Evolutionary conservation across 345 rosid genomes (phyloP), one percentile per base, ranked within the genome.

Genomic region (Trapa incisa): DNA sequence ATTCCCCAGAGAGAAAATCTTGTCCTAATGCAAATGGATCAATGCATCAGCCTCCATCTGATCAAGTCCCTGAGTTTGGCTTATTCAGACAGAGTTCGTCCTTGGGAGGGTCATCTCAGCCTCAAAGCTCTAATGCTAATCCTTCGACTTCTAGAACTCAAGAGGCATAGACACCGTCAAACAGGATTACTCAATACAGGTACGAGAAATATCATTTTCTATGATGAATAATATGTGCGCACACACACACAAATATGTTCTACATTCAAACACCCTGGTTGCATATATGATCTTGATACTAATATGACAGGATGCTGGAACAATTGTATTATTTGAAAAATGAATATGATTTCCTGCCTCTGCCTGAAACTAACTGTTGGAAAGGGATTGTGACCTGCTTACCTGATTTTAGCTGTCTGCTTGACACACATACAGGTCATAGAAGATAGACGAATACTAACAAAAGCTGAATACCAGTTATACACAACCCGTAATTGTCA

Each of bases 321-420:
- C 84, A 82, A 74, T 81, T 89, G 50, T 89, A 83, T 76, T 22
- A 22, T 22, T 22, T 91, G 82, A 84, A 84, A 78, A 88, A 89
- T 61, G 92, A 22, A 63, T 84, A 78, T 7, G 98, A 92, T 75
- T 87, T 92, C 67, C 96, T 96, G 62, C 98, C 92, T 56, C 73
- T 89, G 75, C 79, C 88, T 68, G 76, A 75, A 89, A 79, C 29
- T 22, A 22, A 22, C 70, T 63, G 62, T 71, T 47, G 53, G 76
- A 68, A 65, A 70, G 69, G 80, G 63, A 58, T 58, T 3, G 5
- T 35, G 63, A 58, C 37, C 14, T 58, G 63, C 12, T 22, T 3
- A 8, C 35, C 38, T 33, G 38, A 8, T 58, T 57, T 58, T 58
- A 58, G 63, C 29, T 11, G 37, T 35, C 37, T 1, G 38, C 3